phyloP scores from a whole-genome alignment of 352 stramenopile genomes.

The Pythium grandisporangium region DNA sequence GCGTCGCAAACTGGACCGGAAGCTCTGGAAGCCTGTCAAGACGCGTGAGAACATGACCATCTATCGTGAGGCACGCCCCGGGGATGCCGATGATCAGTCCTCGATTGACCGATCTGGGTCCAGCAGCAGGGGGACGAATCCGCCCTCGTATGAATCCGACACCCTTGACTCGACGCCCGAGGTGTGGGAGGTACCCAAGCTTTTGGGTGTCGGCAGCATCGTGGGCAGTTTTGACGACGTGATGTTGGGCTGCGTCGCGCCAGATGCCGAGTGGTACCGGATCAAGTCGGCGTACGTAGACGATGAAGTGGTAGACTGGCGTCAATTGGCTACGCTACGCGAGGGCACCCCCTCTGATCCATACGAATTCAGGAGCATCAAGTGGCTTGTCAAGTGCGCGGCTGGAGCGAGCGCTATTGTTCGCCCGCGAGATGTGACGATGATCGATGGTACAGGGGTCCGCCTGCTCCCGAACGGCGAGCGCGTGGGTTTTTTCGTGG shows the following conservation, averaged over 20 bases:
- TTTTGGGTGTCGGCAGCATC: constrained; percentile 9
- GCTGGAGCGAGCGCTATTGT: constrained; percentile 5
- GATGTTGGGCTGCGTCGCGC: constrained; percentile 28
- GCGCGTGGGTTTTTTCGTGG: constrained; percentile 25
- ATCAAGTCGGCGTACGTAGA: constrained; percentile 40
- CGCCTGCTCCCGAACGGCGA: not conserved
- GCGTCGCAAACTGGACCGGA: constrained; percentile 20
- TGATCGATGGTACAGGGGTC: constrained; percentile 8
- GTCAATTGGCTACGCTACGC: constrained; percentile 30
- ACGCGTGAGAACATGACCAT: constrained; percentile 33
- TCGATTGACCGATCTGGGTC: not conserved
- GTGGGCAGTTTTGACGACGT: constrained; percentile 13
- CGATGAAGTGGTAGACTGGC: constrained; percentile 34
- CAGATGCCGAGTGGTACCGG: constrained; percentile 32
- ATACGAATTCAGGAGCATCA: constrained; percentile 10
- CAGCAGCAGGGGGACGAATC: no score
- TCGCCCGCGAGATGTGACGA: constrained; percentile 4
- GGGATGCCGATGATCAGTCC: constrained; percentile 3
- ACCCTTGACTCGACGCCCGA: no score
- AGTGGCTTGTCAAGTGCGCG: constrained; percentile 14
- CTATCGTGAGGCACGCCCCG: constrained; percentile 22
- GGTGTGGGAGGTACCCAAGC: not conserved
- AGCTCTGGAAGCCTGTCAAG: constrained; percentile 42
- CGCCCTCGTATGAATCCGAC: no score
- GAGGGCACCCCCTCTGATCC: constrained; percentile 16